phyloP scores from a whole-genome alignment of 2,329 filamentous ascomycete species.

The Diaporthe sp. region DNA sequence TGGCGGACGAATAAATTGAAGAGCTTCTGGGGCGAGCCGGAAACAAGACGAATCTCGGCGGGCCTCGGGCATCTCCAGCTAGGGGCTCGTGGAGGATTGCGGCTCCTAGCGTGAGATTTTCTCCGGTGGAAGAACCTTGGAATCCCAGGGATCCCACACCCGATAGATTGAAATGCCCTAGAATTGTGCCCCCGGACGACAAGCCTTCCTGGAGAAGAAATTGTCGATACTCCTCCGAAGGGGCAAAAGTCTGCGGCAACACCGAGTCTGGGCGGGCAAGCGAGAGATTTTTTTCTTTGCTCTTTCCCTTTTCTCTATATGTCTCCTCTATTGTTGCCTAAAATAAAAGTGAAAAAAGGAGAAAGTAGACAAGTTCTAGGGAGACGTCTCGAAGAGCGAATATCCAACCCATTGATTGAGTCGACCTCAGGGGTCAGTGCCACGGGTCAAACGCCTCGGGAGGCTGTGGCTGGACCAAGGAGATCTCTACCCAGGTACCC shows the following conservation, averaged over 20 bases:
- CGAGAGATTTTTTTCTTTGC: not conserved
- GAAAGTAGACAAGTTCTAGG: not conserved
- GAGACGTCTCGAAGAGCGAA: not conserved
- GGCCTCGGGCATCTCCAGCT: constrained; percentile 23
- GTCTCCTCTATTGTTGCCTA: constrained; percentile 8
- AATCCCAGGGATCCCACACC: constrained; percentile 5
- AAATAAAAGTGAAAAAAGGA: constrained; percentile 6
- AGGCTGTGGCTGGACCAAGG: constrained; percentile 6
- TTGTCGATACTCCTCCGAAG: not conserved
- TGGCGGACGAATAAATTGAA: not conserved
- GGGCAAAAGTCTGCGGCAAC: constrained; percentile 22
- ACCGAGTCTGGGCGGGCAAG: constrained; percentile 13
- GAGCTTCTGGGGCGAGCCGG: not conserved
- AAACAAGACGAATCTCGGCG: constrained; percentile 23
- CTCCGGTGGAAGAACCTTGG: constrained; percentile 9
- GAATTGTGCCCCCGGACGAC: constrained; percentile 1
- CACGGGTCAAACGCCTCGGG: constrained; percentile 18
- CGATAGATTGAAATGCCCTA: constrained; percentile 19
- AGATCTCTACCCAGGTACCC: not conserved
- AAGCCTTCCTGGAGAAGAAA: constrained; percentile 21
- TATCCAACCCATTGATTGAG: not conserved
- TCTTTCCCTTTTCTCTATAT: not conserved
- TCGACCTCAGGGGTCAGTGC: not conserved
- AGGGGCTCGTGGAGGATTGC: constrained; percentile 8
- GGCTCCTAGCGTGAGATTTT: constrained; percentile 33